Conservation (phyloP, 2,329 filamentous ascomycete species). For the Apiospora pterosperma region DNA sequence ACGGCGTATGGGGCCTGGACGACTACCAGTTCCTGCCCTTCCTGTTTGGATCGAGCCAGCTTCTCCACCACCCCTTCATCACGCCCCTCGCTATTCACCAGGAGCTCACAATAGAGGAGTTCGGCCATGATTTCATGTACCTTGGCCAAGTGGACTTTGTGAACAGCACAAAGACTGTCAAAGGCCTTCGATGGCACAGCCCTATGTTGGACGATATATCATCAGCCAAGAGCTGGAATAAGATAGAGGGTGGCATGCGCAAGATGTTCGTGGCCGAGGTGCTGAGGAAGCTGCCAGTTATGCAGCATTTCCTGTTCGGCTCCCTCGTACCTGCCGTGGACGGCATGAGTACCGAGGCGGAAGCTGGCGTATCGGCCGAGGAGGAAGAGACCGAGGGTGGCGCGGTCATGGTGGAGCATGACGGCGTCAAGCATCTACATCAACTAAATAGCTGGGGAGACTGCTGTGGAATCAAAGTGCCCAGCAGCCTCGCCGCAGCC, state of each 20-base stretch:
- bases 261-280: slow-evolving; percentile 97
- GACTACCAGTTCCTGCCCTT: slow-evolving; percentile 98
- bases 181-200: slow-evolving; percentile 91
- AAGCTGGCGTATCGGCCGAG: slow-evolving; percentile 41
- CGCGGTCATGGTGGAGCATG: slow-evolving; percentile 58
- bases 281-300: slow-evolving; percentile 87
- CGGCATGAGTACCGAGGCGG: slow-evolving; percentile 70
- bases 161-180: slow-evolving; percentile 93
- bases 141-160: slow-evolving; percentile 91
- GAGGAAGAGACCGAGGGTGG: slow-evolving; percentile 53
- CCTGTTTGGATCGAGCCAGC: slow-evolving; percentile 87
- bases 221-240: slow-evolving; percentile 81
- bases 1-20: slow-evolving; percentile 96
- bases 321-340: slow-evolving; percentile 75
- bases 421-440: slow-evolving; percentile 68
- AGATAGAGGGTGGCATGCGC: slow-evolving; percentile 92
- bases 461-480: slow-evolving; percentile 97
- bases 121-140: slow-evolving; percentile 79
- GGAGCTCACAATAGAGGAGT: slow-evolving; percentile 81
- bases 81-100: slow-evolving; percentile 84
- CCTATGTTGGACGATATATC: slow-evolving; percentile 99
- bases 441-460: slow-evolving; percentile 80
- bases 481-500: slow-evolving; percentile 86
- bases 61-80: slow-evolving; percentile 78
- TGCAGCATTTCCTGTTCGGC: slow-evolving; percentile 98